Conservation (phyloP, 1,139 yeast species). For the Suhomyces wounanorum region DNA sequence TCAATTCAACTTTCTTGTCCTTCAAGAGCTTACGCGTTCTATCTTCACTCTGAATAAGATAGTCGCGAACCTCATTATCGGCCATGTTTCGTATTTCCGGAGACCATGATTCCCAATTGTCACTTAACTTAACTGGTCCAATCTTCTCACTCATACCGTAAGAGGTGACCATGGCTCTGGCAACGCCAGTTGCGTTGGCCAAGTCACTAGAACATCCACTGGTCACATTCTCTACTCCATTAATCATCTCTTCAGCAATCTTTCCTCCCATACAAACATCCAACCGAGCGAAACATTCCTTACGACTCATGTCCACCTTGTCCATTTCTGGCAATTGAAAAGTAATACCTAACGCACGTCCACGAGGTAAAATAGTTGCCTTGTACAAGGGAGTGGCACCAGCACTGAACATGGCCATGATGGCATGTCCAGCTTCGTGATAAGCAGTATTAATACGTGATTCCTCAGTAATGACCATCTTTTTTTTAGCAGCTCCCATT, state of each 20-base stretch:
- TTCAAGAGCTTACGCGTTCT: conserved; percentile 72
- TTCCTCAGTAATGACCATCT: conserved; percentile 97
- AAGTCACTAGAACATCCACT: conserved; percentile 93
- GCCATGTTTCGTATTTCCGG: conserved; percentile 85
- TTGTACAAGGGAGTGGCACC: conserved; percentile 97
- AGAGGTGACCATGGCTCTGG: conserved; percentile 94
- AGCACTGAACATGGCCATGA: conserved; percentile 90
- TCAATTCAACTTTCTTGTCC: conserved; percentile 68
- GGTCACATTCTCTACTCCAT: conserved; percentile 90
- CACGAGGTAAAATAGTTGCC: conserved; percentile 96
- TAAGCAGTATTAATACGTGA: conserved; percentile 92
- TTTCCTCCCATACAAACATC: conserved; percentile 99
- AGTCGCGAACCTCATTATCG: conserved; percentile 83
- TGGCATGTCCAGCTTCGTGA: conserved; percentile 99
- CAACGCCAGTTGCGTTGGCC: conserved; percentile 85
- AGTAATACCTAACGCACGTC: conserved; percentile 93
- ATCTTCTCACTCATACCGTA: conserved; percentile 95
- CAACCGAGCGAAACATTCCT: conserved; percentile 85
- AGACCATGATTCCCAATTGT: conserved; percentile 95
- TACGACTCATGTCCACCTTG: conserved; percentile 87
- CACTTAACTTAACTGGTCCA: conserved; percentile 87
- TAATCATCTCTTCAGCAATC: conserved; percentile 90
- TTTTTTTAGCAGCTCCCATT: conserved; percentile 97
- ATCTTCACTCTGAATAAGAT: conserved; percentile 72
- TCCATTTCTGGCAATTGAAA: conserved; percentile 99